These are phyloP conservation scores for Hymenoscyphus linearis DNA, from an alignment of 2,329 filamentous ascomycete genomes.

Conservation along the genomic window DNA sequence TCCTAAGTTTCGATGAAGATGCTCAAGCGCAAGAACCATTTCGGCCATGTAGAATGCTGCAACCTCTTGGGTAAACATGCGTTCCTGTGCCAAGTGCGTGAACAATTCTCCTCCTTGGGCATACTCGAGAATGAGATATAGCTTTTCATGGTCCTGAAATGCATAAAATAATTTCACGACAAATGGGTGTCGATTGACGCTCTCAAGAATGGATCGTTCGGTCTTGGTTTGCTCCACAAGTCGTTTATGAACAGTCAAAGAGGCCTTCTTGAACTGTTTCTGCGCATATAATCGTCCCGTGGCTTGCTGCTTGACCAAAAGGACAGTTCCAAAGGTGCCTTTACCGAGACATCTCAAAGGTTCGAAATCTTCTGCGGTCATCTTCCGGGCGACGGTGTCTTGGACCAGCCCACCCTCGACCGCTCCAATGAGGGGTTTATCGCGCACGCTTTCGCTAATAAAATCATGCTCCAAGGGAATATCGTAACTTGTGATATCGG, in stretches of 20 bases:
- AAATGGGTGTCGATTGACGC: conserved; percentile 92
- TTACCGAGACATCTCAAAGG: conserved; percentile 89
- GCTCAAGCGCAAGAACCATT: conserved; percentile 89
- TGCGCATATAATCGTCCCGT: conserved; percentile 92
- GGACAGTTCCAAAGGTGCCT: conserved; percentile 90
- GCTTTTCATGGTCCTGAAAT: conserved; percentile 95
- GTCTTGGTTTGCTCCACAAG: conserved; percentile 97
- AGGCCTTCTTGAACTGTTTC: conserved; percentile 98
- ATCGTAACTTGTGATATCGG: conserved; percentile 78
- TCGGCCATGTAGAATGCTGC: conserved; percentile 98
- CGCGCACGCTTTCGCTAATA: conserved; percentile 57
- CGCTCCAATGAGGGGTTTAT: conserved; percentile 35
- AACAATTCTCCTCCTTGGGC: conserved; percentile 96
- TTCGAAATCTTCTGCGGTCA: conserved; percentile 87
- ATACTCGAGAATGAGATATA: conserved; percentile 96
- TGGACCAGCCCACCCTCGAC: conserved; percentile 51
- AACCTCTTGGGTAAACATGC: conserved; percentile 87
- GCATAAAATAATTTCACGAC: conserved; percentile 98
- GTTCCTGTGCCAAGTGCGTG: conserved; percentile 86
- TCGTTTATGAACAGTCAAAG: conserved; percentile 89
- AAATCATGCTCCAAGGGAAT: conserved; percentile 82
- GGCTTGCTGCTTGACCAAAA: conserved; percentile 82
- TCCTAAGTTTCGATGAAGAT: conserved; percentile 85
- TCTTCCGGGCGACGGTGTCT: conserved; percentile 58
- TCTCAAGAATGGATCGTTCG: conserved; percentile 90